These are phyloP conservation scores for Colletotrichum sidae DNA, from an alignment of 2,329 filamentous ascomycete genomes.

Conservation along the genomic window DNA sequence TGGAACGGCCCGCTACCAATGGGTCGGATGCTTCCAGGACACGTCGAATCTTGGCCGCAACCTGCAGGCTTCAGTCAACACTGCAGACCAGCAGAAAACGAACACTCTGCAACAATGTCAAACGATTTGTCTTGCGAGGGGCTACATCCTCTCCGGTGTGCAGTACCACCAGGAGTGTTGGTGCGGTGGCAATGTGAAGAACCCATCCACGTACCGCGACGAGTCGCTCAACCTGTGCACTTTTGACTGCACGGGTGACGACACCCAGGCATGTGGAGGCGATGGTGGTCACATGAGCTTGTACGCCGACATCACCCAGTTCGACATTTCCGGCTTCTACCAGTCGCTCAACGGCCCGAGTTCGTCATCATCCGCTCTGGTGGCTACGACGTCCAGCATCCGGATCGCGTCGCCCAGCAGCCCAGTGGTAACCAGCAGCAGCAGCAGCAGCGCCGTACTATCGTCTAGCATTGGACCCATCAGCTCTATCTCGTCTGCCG, in stretches of 20 bases:
- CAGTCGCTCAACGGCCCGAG: conserved; percentile 27
- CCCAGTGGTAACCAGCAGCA: no score
- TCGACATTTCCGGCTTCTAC: conserved; percentile 41
- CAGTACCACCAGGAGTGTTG: conserved; percentile 48
- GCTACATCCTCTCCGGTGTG: conserved; percentile 48
- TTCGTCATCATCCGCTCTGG: conserved; percentile 17
- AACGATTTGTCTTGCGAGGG: conserved; percentile 42
- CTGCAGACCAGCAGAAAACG: conserved; percentile 38
- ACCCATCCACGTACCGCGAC: conserved; percentile 41
- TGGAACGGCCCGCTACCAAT: conserved; percentile 46
- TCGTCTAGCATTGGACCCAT: background rate
- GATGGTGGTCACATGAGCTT: conserved; percentile 47
- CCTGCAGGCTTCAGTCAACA: conserved; percentile 44
- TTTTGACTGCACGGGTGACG: conserved; percentile 45
- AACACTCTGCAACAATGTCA: conserved; percentile 51
- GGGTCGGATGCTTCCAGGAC: conserved; percentile 54
- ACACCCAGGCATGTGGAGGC: conserved; percentile 46
- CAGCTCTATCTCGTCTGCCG: background rate
- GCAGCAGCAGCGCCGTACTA: no score
- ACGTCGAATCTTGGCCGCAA: conserved; percentile 46
- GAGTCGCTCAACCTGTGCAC: conserved; percentile 44
- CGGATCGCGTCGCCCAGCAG: conserved; percentile 32
- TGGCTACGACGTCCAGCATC: conserved; percentile 20
- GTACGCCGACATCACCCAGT: conserved; percentile 46
- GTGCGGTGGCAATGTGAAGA: conserved; percentile 44